These are phyloP conservation scores for Colletotrichum endophyticum DNA, from an alignment of 2,329 filamentous ascomycete species.

Conservation along the genomic window DNA sequence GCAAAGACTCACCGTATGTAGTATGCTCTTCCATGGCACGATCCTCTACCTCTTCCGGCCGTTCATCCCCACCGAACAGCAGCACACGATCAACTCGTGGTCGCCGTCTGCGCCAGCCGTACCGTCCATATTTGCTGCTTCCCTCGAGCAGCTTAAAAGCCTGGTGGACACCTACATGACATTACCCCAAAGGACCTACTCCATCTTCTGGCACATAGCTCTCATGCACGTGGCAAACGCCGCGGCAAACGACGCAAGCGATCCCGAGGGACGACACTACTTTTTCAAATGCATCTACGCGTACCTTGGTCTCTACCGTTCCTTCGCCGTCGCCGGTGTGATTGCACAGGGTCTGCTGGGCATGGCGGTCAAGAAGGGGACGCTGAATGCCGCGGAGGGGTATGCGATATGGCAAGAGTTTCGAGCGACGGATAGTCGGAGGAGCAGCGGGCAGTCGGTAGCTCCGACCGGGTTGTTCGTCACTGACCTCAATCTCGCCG, in stretches of 20 bases:
- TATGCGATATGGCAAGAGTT: constrained; percentile 33
- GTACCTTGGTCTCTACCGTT: constrained; percentile 37
- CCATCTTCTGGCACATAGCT: constrained; percentile 44
- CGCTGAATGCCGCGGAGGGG: constrained; percentile 32
- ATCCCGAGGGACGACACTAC: constrained; percentile 36
- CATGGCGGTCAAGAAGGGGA: constrained; percentile 36
- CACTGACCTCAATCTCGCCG: constrained; percentile 37
- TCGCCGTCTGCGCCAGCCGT: constrained; percentile 1
- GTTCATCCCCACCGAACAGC: constrained; percentile 7
- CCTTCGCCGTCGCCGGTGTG: constrained; percentile 38
- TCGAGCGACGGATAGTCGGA: constrained; percentile 25
- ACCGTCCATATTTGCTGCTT: constrained; percentile 34
- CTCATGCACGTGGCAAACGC: constrained; percentile 43
- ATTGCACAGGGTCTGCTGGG: constrained; percentile 39
- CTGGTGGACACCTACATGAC: constrained; percentile 40
- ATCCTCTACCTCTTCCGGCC: constrained; percentile 17
- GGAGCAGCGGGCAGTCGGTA: constrained; percentile 22
- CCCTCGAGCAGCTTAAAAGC: constrained; percentile 41
- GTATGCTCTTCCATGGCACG: constrained; percentile 16
- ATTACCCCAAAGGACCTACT: constrained; percentile 34
- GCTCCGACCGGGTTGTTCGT: constrained; percentile 36
- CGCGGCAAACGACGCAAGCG: constrained; percentile 30
- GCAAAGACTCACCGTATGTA: not conserved
- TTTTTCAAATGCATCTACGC: constrained; percentile 41
- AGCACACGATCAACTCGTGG: constrained; percentile 10